phyloP scores from a whole-genome alignment of 129 eudicot species.

The Saposhnikovia divaricata region DNA sequence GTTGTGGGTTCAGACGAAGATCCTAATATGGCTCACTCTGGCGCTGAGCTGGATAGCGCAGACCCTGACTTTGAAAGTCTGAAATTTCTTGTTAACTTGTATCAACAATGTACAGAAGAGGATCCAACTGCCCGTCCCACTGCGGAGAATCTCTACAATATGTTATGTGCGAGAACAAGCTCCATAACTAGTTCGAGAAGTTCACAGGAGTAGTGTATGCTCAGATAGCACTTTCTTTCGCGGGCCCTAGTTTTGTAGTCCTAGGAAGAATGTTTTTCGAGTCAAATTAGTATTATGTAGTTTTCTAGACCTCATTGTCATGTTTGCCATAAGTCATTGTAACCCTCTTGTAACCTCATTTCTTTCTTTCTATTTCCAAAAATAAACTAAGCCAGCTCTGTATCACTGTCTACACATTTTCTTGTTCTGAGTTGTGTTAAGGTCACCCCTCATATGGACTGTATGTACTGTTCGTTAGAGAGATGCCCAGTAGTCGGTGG shows the following conservation, averaged over 20 bases:
- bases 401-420: background rate
- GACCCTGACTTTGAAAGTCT: slow-evolving; percentile 31
- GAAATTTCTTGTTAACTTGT: slow-evolving; percentile 50
- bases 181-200: slow-evolving; percentile 16
- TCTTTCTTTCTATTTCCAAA: background rate
- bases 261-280: slow-evolving; percentile 11
- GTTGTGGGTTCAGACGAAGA: slow-evolving; percentile 32
- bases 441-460: background rate
- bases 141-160: slow-evolving; percentile 46
- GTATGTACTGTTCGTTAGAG: background rate
- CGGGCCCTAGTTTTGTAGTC: slow-evolving; percentile 24
- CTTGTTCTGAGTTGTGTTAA: background rate
- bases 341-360: background rate
- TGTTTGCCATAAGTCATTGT: background rate
- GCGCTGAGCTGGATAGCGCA: slow-evolving; percentile 18
- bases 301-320: background rate
- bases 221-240: background rate
- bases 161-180: slow-evolving; percentile 33
- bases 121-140: slow-evolving; percentile 73
- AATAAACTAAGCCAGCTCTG: background rate
- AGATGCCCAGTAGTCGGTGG: background rate
- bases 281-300: background rate
- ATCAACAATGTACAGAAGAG: slow-evolving; percentile 55
- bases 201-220: slow-evolving; percentile 10
- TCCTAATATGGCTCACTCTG: slow-evolving; percentile 21